Evolutionary conservation across 176 grass and related monocot species (phyloP), one percentile per base, ranked within the genome.

Genomic region (Zoysia pacifica): DNA sequence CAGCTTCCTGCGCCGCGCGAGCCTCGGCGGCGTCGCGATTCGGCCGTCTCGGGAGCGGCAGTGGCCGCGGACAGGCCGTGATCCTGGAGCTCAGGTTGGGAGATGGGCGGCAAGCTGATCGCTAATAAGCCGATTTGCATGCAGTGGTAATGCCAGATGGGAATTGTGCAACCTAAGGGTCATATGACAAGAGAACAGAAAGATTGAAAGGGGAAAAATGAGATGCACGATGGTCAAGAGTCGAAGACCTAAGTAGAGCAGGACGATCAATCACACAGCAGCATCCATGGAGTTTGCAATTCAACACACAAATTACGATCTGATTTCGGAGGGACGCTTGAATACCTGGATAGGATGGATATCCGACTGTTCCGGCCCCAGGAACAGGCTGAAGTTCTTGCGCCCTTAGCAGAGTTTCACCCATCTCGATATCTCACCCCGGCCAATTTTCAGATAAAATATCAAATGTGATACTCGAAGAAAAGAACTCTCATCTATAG

Each of bases 331-430:
- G 46, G 0, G 36, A 36, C 48, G 6, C 20, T 87, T 62, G 0
- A 7, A 19, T 88, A 88, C 86, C 86, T 88, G 37, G 73, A 74
- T 41, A 63, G 5, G 47, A 41, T 12, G 56, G 40, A 13, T 61
- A 35, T 35, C 50, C 16, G 46, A 0, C 47, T 10, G 4, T 40
- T 66, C 62, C 55, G 46, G 5, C 14, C 1, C 69, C 47, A 51
- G 11, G n/a, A 79, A 69, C 15, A 67, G 2, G 39, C 39, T 48
- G 19, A 62, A 63, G 46, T 10, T 79, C 7, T 63, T 10, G 62
- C 10, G 40, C 49, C 19, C 38, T 8, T 1, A 7, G 9, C 16
- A 9, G 69, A 69, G 65, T 64, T 56, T 69, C 18, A 3, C 12
- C 79, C 49, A 77, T 72, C 28, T 28, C 28, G 28, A 28, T 28